Percentiles rank a stretch among this genome's conserved stretches.
Evolutionary conservation across 2,329 filamentous ascomycete species (phyloP).

Genomic region (Trichoderma lentiforme): DNA sequence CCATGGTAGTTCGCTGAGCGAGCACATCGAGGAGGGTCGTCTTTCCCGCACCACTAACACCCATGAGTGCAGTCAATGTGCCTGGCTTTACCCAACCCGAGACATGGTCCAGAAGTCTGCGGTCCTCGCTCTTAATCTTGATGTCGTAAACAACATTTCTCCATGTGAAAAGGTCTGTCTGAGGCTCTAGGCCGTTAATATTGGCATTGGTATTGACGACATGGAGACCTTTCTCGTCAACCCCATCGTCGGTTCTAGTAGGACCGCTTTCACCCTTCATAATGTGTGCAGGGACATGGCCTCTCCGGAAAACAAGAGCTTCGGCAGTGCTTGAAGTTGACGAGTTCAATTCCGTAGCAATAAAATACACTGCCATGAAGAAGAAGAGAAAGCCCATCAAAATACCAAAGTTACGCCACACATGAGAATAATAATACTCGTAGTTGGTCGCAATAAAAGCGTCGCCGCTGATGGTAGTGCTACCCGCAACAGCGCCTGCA

Average conservation of each 20-base stretch:
- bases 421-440: constrained; percentile 53
- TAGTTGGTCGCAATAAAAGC: constrained; percentile 56
- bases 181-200: constrained; percentile 33
- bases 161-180: constrained; percentile 71
- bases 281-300: constrained; percentile 46
- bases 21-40: constrained; percentile 43
- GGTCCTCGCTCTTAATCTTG: constrained; percentile 68
- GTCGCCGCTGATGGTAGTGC: constrained; percentile 56
- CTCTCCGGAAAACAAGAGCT: constrained; percentile 63
- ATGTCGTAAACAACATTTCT: constrained; percentile 67
- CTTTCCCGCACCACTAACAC: constrained; percentile 50
- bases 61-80: constrained; percentile 76
- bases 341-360: constrained; percentile 63
- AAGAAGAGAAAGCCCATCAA: constrained; percentile 60
- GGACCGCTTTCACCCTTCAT: constrained; percentile 30
- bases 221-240: constrained; percentile 24
- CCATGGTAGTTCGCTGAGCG: constrained; percentile 53
- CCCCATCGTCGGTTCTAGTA: constrained; percentile 31
- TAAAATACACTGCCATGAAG: constrained; percentile 62
- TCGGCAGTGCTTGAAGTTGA: constrained; percentile 62
- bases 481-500: constrained; percentile 53
- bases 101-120: constrained; percentile 74
- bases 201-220: neutral
- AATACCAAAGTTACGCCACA: constrained; percentile 69
- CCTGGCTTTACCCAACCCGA: constrained; percentile 89